Evolutionary conservation across 306 rosid species (phyloP), one percentile per base, ranked within the genome.

Genomic region (Prunus campanulata): DNA sequence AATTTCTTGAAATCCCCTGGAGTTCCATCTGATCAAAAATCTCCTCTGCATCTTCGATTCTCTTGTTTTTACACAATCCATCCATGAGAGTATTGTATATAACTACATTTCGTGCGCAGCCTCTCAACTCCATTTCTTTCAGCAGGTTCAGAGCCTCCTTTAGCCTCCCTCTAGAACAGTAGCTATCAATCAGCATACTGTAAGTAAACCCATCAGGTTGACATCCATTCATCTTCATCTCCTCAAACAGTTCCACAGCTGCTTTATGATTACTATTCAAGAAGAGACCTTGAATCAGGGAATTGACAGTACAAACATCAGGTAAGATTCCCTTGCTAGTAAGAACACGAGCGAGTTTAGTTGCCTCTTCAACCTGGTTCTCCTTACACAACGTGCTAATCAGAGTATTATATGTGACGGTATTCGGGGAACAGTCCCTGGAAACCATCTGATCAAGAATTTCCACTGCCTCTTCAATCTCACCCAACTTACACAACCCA

Each of bases 11-110:
- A 79, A 92, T 90, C 72, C 97, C 98, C 9, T 80, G 87, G 73
- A 95, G 86, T 78, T 95, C 98, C 97, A 95, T 95, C 87, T 88
- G 91, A 82, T 95, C 98, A 78, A 95, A 95, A 75, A 95, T 85
- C 74, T 90, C 97, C 78, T 95, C 97, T 6, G 97, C 97, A 48
- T 88, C 96, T 77, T 73, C 90, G 70, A 92, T 82, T 86, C 90
- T 86, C 78, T 77, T 86, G 85, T 86, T 86, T 83, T 92, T 92
- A 83, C 97, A 92, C 55, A 95, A 83, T 68, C 98, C 98, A 78
- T 88, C 87, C 15, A 95, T 92, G 85, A 95, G 81, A 72, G 93
- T 88, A 74, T 92, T 92, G 81, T 90, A 92, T 70, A 92, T 79
- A 20, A 92, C 94, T 13, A 75, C 95, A 66, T 92, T 90, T 44